phyloP scores from a whole-genome alignment of 2,329 filamentous ascomycete genomes.

The Anisogramma anomala region DNA sequence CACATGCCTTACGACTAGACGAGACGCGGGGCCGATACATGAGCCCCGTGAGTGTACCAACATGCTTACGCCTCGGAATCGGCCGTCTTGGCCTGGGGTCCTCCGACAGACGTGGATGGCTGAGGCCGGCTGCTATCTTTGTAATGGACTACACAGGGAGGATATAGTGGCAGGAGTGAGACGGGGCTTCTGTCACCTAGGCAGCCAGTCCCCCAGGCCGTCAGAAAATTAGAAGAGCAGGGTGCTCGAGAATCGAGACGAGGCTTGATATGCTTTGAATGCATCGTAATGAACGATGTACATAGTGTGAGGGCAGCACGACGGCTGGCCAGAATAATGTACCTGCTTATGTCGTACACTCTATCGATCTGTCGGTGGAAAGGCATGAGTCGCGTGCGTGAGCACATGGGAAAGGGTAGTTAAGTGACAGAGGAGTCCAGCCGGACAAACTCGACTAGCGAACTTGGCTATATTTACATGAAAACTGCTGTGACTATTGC shows the following conservation, averaged over 20 bases:
- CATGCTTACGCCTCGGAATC: no score
- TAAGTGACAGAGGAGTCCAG: neutral
- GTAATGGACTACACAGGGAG: no score
- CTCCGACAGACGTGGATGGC: neutral
- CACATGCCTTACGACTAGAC: slow-evolving; percentile 8
- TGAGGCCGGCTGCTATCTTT: neutral
- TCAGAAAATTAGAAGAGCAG: neutral
- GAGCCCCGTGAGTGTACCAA: slow-evolving; percentile 3
- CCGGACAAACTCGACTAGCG: no score
- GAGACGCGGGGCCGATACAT: slow-evolving; percentile 3
- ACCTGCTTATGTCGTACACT: no score
- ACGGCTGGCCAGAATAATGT: no score
- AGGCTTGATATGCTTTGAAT: neutral
- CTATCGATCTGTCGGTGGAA: no score
- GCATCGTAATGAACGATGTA: slow-evolving; percentile 2
- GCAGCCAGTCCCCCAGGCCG: neutral
- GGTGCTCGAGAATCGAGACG: neutral
- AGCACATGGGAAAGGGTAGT: neutral
- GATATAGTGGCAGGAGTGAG: no score
- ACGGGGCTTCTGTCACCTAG: no score
- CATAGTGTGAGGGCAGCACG: neutral
- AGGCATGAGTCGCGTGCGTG: neutral
- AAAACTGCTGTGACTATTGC: no score
- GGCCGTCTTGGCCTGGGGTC: no score
- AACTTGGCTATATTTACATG: no score